These are phyloP conservation scores for Lolium perenne DNA, from an alignment of 176 grass and related monocot species.

Conservation along the genomic window DNA sequence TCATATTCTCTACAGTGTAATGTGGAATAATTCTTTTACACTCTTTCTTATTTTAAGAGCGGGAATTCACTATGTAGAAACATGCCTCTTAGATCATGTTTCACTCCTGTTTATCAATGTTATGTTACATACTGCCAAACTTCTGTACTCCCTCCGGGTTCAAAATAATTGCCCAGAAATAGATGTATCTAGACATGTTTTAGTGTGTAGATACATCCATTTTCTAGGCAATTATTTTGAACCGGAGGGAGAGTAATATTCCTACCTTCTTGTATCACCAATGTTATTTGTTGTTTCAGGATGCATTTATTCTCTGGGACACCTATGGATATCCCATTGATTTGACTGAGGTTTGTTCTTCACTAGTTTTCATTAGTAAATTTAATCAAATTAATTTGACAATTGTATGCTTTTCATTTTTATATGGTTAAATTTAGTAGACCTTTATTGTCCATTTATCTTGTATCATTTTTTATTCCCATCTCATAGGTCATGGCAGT, in stretches of 20 bases:
- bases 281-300: slow-evolving; percentile 54
- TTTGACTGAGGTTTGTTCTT: slow-evolving; percentile 86
- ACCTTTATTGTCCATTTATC: slow-evolving; percentile 27
- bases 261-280: not conserved
- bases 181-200: too few relatives aligned
- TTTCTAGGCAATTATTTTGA: too few relatives aligned
- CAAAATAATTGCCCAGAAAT: too few relatives aligned
- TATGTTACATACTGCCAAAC: not conserved
- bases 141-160: too few relatives aligned
- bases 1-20: slow-evolving; percentile 20
- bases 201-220: too few relatives aligned
- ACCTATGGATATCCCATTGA: slow-evolving; percentile 97
- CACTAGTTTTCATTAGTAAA: slow-evolving; percentile 19
- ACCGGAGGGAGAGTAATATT: not conserved
- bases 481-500: slow-evolving; percentile 81
- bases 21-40: not conserved
- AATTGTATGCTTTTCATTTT: not conserved
- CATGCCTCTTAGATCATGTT: slow-evolving; percentile 8
- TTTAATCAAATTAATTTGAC: not conserved
- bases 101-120: not conserved
- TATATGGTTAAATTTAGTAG: not conserved
- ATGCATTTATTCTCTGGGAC: slow-evolving; percentile 96
- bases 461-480: slow-evolving; percentile 25
- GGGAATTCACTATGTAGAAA: not conserved
- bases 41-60: slow-evolving; percentile 6